phyloP scores from a whole-genome alignment of 805 yeast genomes.

The Suhomyces prunicola region DNA sequence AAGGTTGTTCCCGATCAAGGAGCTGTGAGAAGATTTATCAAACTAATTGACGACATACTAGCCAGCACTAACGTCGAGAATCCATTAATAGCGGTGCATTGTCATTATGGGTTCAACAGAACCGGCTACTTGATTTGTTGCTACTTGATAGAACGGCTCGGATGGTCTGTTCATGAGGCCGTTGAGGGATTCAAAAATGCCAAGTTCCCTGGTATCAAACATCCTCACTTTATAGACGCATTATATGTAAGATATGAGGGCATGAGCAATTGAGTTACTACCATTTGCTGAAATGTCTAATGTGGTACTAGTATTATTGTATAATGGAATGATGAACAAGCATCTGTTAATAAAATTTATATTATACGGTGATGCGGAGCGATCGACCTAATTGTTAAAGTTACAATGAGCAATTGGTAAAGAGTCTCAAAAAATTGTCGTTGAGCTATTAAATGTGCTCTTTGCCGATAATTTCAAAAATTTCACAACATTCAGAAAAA shows the following conservation, averaged over 20 bases:
- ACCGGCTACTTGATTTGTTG: constrained; percentile 74
- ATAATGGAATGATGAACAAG: neutral
- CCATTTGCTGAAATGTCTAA: neutral
- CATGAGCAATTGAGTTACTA: neutral
- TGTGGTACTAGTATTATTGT: neutral
- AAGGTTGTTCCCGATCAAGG: constrained; percentile 67
- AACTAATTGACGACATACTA: constrained; percentile 48
- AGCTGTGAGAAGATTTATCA: constrained; percentile 56
- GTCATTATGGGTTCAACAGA: constrained; percentile 80
- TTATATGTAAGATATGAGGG: constrained; percentile 60
- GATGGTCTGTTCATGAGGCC: constrained; percentile 62
- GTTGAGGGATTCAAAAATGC: constrained; percentile 55
- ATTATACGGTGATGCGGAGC: neutral
- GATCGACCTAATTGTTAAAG: too few species aligned
- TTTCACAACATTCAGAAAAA: neutral
- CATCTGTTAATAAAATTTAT: neutral
- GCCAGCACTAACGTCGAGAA: constrained; percentile 14
- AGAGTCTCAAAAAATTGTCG: too few species aligned
- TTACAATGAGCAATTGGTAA: too few species aligned
- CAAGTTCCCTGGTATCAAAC: constrained; percentile 71
- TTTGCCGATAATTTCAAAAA: neutral
- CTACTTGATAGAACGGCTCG: constrained; percentile 58
- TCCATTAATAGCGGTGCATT: constrained; percentile 62
- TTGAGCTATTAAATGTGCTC: too few species aligned
- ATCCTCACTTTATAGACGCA: constrained; percentile 73